These are phyloP conservation scores for Linaria vulgaris DNA, from an alignment of 257 asterid genomes.

Conservation along the genomic window DNA sequence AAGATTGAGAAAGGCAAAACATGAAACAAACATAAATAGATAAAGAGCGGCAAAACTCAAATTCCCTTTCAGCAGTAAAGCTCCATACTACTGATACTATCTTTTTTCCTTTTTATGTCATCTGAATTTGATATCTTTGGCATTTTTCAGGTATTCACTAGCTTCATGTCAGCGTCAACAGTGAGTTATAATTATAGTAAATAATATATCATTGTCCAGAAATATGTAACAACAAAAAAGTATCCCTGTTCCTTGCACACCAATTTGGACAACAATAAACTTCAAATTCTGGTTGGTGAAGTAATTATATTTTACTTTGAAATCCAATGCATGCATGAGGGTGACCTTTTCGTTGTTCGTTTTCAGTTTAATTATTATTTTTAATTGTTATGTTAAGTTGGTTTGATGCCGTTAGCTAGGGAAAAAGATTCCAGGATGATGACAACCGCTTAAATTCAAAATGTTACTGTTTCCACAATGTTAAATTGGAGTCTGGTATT, in stretches of 20 bases:
- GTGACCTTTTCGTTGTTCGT: neutral
- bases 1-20: too few relatives aligned
- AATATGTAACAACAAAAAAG: neutral
- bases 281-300: neutral
- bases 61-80: neutral
- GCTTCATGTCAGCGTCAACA: constrained; percentile 35
- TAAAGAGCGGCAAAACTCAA: constrained; percentile 4
- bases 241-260: neutral
- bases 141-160: constrained; percentile 16
- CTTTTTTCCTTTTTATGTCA: neutral
- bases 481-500: neutral
- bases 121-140: constrained; percentile 24
- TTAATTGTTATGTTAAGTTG: too few relatives aligned
- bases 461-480: neutral
- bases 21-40: constrained; percentile 2
- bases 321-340: neutral
- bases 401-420: too few relatives aligned
- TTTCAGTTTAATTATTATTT: neutral
- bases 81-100: constrained; percentile 11
- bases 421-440: neutral
- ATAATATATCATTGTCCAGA: constrained; percentile 17
- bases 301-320: neutral
- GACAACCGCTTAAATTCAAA: neutral
- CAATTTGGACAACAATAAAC: constrained; percentile 6
- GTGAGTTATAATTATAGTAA: neutral